Conservation (phyloP, 768 basidiomycete genomes). For the Arthromyces matolae region DNA sequence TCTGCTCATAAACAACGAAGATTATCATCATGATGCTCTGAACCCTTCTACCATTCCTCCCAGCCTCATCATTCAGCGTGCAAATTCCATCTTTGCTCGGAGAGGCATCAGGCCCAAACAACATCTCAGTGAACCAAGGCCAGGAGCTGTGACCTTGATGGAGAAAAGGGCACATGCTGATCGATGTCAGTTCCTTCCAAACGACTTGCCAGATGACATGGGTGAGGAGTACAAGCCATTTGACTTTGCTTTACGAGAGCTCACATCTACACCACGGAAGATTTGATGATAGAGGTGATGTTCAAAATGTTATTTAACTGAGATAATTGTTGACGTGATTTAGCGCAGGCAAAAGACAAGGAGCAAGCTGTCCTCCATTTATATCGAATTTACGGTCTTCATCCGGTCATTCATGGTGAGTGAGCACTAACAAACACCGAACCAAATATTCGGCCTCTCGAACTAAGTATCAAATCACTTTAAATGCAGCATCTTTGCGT, state of each 20-base stretch:
- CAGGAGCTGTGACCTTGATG: slow-evolving; percentile 79
- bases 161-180: slow-evolving; percentile 86
- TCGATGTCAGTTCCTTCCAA: slow-evolving; percentile 66
- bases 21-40: slow-evolving; percentile 83
- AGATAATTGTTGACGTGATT: not conserved
- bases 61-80: slow-evolving; percentile 64
- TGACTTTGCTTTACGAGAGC: slow-evolving; percentile 9
- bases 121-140: slow-evolving; percentile 87
- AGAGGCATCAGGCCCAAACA: slow-evolving; percentile 88
- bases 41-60: slow-evolving; percentile 58
- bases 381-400: slow-evolving; percentile 70
- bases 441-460: too few relatives aligned
- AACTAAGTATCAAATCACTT: too few relatives aligned
- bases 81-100: slow-evolving; percentile 67
- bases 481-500: slow-evolving; percentile 39
- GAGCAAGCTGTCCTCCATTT: slow-evolving; percentile 91
- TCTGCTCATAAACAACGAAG: slow-evolving; percentile 22
- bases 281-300: slow-evolving; percentile 80
- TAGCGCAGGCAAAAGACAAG: slow-evolving; percentile 72
- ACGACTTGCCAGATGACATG: slow-evolving; percentile 63
- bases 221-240: slow-evolving; percentile 33
- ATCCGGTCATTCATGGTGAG: slow-evolving; percentile 58
- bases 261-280: slow-evolving; percentile 28
- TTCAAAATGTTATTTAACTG: not conserved
- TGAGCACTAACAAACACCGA: too few relatives aligned